These are phyloP conservation scores for Emergomyces orientalis DNA, from an alignment of 2,329 filamentous ascomycete species.

Conservation along the genomic window DNA sequence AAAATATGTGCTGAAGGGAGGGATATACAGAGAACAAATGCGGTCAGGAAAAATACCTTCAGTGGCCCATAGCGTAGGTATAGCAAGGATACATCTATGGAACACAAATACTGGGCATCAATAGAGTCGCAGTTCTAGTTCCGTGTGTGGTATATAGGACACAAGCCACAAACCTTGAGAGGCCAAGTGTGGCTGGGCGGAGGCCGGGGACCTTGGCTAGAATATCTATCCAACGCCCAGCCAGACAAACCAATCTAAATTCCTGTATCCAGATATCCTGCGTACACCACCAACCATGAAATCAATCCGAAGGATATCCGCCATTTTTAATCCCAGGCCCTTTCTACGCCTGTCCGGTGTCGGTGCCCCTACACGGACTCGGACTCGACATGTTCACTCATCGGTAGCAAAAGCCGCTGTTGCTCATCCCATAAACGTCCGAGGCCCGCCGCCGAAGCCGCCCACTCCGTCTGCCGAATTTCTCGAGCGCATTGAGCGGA, in stretches of 20 bases:
- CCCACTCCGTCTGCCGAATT: slow-evolving; percentile 44
- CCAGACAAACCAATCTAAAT: background rate
- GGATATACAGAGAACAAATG: too few species aligned
- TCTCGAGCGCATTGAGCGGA: slow-evolving; percentile 40
- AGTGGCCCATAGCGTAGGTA: too few species aligned
- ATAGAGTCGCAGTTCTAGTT: too few species aligned
- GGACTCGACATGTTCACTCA: slow-evolving; percentile 28
- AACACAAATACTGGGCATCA: too few species aligned
- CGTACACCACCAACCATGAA: background rate
- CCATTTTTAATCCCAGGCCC: background rate
- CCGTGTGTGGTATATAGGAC: too few species aligned
- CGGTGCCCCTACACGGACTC: slow-evolving; percentile 10
- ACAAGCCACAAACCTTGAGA: background rate
- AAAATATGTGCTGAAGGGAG: too few species aligned
- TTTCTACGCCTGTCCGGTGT: background rate
- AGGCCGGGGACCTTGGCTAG: too few species aligned
- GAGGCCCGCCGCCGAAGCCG: slow-evolving; percentile 51
- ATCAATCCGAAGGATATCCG: background rate
- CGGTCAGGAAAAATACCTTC: too few species aligned
- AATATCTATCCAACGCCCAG: background rate
- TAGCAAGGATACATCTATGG: too few species aligned
- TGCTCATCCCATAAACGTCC: slow-evolving; percentile 49
- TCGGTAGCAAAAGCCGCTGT: slow-evolving; percentile 39
- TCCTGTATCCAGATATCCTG: background rate
- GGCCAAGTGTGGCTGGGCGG: background rate